These are phyloP conservation scores for Candida multigemmis DNA, from an alignment of 805 yeast genomes.

Conservation along the genomic window DNA sequence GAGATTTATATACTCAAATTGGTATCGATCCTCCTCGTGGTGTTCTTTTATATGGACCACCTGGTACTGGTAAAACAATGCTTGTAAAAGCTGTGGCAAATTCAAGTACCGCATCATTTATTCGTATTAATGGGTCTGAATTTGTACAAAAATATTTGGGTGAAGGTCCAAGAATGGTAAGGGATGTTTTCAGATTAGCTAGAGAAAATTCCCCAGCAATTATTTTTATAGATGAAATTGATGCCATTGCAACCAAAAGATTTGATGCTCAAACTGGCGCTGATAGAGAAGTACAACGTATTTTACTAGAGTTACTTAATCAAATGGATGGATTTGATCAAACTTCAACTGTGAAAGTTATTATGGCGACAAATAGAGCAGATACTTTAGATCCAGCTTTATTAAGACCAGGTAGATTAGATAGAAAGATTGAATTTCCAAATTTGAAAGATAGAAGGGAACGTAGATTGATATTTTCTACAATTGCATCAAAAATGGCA, in stretches of 20 bases:
- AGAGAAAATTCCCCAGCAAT: slow-evolving; percentile 96
- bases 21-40: slow-evolving; percentile 99
- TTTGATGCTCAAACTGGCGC: slow-evolving; percentile 99
- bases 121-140: slow-evolving; percentile 96
- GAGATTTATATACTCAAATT: slow-evolving; percentile 91
- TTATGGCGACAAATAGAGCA: slow-evolving; percentile 99
- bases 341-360: slow-evolving; percentile 88
- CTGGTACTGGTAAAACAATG: slow-evolving; percentile 99
- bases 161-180: slow-evolving; percentile 99
- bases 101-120: slow-evolving; percentile 89
- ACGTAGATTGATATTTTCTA: slow-evolving; percentile 90
- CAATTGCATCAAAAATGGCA: slow-evolving; percentile 96
- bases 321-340: slow-evolving; percentile 99
- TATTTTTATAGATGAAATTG: slow-evolving; percentile 96
- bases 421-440: slow-evolving; percentile 97
- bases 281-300: slow-evolving; percentile 98
- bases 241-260: slow-evolving; percentile 98
- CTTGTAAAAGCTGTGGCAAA: slow-evolving; percentile 98
- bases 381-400: slow-evolving; percentile 98
- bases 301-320: slow-evolving; percentile 85
- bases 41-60: slow-evolving; percentile 96
- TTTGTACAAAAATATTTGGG: slow-evolving; percentile 97
- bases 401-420: slow-evolving; percentile 96
- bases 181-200: slow-evolving; percentile 95
- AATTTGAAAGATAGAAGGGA: slow-evolving; percentile 94